A percentile compares a stretch with the other conserved stretches of the same genome.
Evolutionary conservation across 164 flowering plant genomes (phyloP).

Genomic region (Liquidambar formosana): DNA sequence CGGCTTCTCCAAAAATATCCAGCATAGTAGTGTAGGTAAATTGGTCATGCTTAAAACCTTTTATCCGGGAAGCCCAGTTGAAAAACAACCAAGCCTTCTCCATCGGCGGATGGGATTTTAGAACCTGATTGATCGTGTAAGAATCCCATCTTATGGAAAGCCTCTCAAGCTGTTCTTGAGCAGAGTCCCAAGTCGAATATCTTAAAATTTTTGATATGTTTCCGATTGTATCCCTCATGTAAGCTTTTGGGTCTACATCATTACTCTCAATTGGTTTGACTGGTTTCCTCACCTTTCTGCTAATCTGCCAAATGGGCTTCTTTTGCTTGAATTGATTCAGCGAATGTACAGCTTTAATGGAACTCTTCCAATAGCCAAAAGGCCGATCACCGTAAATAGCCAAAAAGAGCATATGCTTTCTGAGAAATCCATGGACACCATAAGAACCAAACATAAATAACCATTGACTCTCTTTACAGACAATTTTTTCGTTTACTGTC

Average conservation of each 20-base stretch:
- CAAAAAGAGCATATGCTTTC: not conserved
- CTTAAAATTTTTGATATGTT: slow-evolving; percentile 60
- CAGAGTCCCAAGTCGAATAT: slow-evolving; percentile 77
- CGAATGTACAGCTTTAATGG: slow-evolving; percentile 21
- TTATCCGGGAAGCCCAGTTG: slow-evolving; percentile 60
- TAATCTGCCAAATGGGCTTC: slow-evolving; percentile 7
- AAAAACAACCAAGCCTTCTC: slow-evolving; percentile 92
- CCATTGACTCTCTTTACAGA: not conserved
- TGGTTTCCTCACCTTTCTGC: slow-evolving; percentile 18
- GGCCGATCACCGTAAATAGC: not conserved
- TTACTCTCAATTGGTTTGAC: slow-evolving; percentile 14
- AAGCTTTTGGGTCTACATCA: slow-evolving; percentile 36
- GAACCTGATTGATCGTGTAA: slow-evolving; percentile 64
- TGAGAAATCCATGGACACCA: slow-evolving; percentile 21
- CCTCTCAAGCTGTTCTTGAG: slow-evolving; percentile 50
- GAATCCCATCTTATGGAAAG: slow-evolving; percentile 81
- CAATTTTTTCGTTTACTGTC: no score
- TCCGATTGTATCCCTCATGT: slow-evolving; percentile 51
- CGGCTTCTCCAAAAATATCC: slow-evolving; percentile 94
- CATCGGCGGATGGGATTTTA: slow-evolving; percentile 90
- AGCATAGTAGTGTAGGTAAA: slow-evolving; percentile 92
- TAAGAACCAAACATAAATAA: slow-evolving; percentile 19
- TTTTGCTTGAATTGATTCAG: slow-evolving; percentile 25
- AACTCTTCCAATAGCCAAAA: slow-evolving; percentile 4
- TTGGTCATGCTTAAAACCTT: slow-evolving; percentile 84